Evolutionary conservation across 2,329 filamentous ascomycete genomes (phyloP).

Genomic region (Coniella lustricola): DNA sequence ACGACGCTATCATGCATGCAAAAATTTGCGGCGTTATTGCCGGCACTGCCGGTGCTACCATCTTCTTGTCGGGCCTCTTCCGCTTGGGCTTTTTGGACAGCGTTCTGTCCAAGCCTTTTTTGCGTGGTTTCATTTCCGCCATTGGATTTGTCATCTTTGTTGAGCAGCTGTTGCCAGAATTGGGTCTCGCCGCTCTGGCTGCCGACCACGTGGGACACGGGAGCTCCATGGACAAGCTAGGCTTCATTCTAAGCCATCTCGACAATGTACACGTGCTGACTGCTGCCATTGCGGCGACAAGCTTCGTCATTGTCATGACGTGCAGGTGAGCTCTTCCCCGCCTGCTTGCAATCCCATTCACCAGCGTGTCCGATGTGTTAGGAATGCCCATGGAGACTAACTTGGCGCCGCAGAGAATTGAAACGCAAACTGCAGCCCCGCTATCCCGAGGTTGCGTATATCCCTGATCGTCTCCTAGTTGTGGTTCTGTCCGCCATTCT

Average conservation of each 20-base stretch:
- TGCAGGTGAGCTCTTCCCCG: conserved; percentile 53
- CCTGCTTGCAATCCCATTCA: too few species aligned
- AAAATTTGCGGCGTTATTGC: conserved; percentile 83
- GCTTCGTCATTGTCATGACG: conserved; percentile 86
- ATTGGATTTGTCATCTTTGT: conserved; percentile 95
- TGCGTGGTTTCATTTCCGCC: conserved; percentile 93
- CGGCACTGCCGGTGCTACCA: conserved; percentile 78
- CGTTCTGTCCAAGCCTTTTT: conserved; percentile 84
- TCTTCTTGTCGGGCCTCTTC: conserved; percentile 78
- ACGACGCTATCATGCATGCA: conserved; percentile 63
- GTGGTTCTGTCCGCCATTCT: conserved; percentile 79
- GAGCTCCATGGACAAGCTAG: conserved; percentile 77
- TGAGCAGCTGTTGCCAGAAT: conserved; percentile 86
- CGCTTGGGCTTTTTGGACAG: conserved; percentile 90
- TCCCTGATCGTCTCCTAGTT: conserved; percentile 86
- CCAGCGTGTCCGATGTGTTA: not conserved
- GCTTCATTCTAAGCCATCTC: conserved; percentile 67
- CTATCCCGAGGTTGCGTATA: conserved; percentile 73
- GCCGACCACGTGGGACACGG: conserved; percentile 65
- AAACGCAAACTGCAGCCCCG: conserved; percentile 76
- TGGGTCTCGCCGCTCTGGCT: conserved; percentile 66
- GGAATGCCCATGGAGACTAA: not conserved
- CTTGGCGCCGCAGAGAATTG: conserved; percentile 51
- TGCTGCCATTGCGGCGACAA: conserved; percentile 65
- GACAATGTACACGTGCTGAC: conserved; percentile 67